Evolutionary conservation across 2,329 filamentous ascomycete genomes (phyloP), one percentile per base, ranked within the genome.

Genomic region (Epichloe coenophiala): DNA sequence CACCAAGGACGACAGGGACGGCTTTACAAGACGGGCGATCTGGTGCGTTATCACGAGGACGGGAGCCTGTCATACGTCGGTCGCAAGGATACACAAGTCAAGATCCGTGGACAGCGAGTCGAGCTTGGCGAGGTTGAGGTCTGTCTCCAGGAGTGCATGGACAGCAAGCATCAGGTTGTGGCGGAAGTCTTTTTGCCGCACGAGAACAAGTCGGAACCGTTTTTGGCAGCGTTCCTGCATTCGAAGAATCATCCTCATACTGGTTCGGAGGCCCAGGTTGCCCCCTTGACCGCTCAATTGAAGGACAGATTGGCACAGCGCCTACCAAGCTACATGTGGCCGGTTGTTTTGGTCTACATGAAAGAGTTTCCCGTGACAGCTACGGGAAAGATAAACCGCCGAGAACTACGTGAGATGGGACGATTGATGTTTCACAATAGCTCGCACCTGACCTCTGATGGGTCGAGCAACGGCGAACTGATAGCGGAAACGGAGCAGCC

Each of bases 91-190:
- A 47, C 49, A 6, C 60, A 65, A 44, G 69, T 80, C 46, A 80
- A 80, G 59, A 60, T 80, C 8, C 67, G 71, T 23, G 80, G 80
- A 19, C 78, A 71, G 53, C 61, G 75, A 46, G 65, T 77, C 47
- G 80, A 74, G 61, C 64, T 74, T 17, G 52, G 41, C 1, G 55
- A 56, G 38, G 50, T 58, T 5, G 57, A 59, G 17, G 3, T 7
- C 4, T 39, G 37, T 7, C 6, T 39, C 13, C 37, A 39, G 37
- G 12, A n/a, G 37, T 39, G 37, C 13, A 12, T 37, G 35, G 35
- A 37, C 13, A 15, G 35, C 35, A 37, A 4, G 35, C 9, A 37
- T 15, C 35, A 37, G 13, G 35, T 37, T 11, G 35, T 37, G 35
- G 35, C 35, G 13, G 35, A 37, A 5, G 35, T 37, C 23, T 27